Evolutionary conservation across 805 yeast species (phyloP), one percentile per base, ranked within the genome.

Genomic region (Cyberlindnera euphorbiiphila): DNA sequence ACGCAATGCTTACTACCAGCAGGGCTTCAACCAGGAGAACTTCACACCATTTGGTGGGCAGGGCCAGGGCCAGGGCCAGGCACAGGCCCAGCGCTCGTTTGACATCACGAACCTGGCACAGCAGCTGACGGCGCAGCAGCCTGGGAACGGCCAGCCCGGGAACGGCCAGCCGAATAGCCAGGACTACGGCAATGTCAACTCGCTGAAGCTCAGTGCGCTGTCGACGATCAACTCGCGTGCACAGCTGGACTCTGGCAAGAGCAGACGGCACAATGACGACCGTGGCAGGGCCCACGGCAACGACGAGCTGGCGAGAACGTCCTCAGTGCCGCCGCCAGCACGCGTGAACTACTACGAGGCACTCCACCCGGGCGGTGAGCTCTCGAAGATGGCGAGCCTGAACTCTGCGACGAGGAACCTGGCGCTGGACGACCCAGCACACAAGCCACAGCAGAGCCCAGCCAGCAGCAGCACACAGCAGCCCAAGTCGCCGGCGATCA

Each of bases 131-230:
- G 50, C 49, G 23, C 41, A 39, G 1, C 47, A 53, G 9, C 8
- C n/a, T 7, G 31, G 17, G 19, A 15, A 13, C 16, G 6, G 12
- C 18, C 9, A 6, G 6, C 9, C 29, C 15, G 29, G 29, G 7
- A 7, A 6, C 6, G 21, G 29, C n/a, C n/a, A n/a, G n/a, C n/a
- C n/a, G n/a, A n/a, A n/a, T 27, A 32, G 33, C 13, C 37, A 37
- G n/a, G 57, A 50, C n/a, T 48, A 45, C 13, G 41, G 38, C 31
- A 47, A 52, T 25, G 42, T 48, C 8, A 67, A 70, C 21, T 72
- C 75, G n/a, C 60, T 74, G 58, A 80, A 80, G 53, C 61, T 80
- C 46, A 82, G 83, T 5, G 86, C 86, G 0, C 65, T 80, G 39
- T 73, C 80, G 18, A 79, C 86, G 3, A 79, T 78, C 43, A 76